Conservation (phyloP, 345 rosid genomes). For the Sonneratia caseolaris region DNA sequence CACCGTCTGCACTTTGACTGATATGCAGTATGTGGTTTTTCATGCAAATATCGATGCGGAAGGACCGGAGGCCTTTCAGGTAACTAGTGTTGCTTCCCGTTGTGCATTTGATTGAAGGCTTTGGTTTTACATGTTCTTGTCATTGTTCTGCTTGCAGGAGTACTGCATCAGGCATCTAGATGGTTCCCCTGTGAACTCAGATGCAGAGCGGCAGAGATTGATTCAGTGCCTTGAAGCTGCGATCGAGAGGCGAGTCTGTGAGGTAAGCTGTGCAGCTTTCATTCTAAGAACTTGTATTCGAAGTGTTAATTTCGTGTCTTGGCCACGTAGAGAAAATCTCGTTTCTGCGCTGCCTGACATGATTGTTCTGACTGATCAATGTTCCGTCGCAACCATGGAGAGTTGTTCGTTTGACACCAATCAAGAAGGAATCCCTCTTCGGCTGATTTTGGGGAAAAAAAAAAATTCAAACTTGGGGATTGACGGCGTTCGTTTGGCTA, state of each 20-base stretch:
- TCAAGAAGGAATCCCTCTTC: no score
- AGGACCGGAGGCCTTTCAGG: conserved; percentile 76
- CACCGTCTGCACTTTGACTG: conserved; percentile 82
- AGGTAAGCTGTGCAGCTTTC: conserved; percentile 28
- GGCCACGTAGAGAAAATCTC: no score
- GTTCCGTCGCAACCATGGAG: no score
- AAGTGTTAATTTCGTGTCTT: no score
- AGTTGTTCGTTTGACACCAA: no score
- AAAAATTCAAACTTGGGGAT: neutral
- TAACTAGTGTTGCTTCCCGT: conserved; percentile 6
- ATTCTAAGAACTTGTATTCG: no score
- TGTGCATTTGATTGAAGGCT: neutral
- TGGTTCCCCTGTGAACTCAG: conserved; percentile 81
- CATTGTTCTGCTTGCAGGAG: conserved; percentile 33
- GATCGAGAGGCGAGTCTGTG: conserved; percentile 83
- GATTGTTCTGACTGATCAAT: no score
- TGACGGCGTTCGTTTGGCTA: neutral
- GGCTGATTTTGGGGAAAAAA: no score
- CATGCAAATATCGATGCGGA: conserved; percentile 74
- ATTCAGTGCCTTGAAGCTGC: conserved; percentile 94
- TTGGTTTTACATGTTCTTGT: neutral
- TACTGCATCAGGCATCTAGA: conserved; percentile 78
- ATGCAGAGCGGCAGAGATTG: conserved; percentile 70
- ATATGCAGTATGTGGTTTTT: conserved; percentile 89
- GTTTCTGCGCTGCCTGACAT: no score